Evolutionary conservation across 208 protist genomes (phyloP).

Genomic region (Leishmania lainsoni): DNA sequence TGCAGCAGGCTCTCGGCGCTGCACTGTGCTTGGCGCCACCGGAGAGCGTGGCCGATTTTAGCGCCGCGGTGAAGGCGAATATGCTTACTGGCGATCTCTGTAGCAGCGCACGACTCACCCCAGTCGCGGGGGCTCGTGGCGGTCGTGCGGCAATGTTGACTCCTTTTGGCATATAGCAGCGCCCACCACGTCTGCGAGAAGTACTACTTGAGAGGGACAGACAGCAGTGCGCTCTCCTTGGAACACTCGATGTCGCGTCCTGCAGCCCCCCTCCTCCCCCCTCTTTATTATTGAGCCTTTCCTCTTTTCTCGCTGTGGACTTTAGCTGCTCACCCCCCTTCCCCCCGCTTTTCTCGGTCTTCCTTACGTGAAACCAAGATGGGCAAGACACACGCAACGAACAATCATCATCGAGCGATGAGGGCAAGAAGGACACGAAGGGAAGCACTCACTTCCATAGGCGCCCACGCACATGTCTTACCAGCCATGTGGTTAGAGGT

Average conservation of each 20-base stretch:
- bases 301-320: background rate
- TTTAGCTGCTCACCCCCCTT: background rate
- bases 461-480: no score
- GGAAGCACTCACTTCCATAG: background rate
- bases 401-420: no score
- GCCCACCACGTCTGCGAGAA: background rate
- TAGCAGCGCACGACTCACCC: background rate
- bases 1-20: slow-evolving; percentile 40
- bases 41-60: slow-evolving; percentile 10
- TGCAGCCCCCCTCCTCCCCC: background rate
- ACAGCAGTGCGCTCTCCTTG: background rate
- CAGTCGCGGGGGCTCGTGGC: background rate
- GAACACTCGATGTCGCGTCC: background rate
- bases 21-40: slow-evolving; percentile 36
- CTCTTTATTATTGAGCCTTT: background rate
- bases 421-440: background rate
- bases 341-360: background rate
- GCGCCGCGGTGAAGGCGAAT: background rate
- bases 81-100: background rate
- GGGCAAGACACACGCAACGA: no score
- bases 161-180: background rate
- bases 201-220: background rate
- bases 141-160: background rate
- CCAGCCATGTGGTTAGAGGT: background rate
- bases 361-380: background rate